Base-by-base conservation (phyloP, 2,329 filamentous ascomycete genomes). In the Metarhizium robertsii region DNA sequence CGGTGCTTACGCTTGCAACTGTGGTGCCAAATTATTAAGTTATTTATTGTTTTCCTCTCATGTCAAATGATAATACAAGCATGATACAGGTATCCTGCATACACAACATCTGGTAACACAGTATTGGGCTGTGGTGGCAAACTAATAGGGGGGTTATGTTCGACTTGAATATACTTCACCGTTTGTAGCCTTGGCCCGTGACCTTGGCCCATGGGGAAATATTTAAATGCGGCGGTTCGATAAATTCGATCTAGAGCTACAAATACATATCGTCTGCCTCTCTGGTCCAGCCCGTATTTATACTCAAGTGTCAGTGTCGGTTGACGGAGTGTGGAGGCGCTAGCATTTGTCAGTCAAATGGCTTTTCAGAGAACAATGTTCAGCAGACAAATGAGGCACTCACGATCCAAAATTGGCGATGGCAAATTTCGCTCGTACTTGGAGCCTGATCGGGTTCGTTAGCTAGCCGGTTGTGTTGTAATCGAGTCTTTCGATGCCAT, bases 341-440 rank as follows among this genome's bases (percentile, higher is more conserved):
- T 59, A 16, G 38, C 29, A 32, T 38, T 11, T 18, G 8, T 51
- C 16, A 38, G 49, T 38, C 3, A 38, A 18, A 6, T 11, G 10
- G 13, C 5, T 48, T 47, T 6, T 29, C 4, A 51, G 38, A 14
- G 13, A 40, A 16, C 11, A 16, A 18, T 45, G n/a, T 16, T 18
- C n/a, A 6, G n/a, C 8, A 45, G 25, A 25, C 32, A 42, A 14
- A 42, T 40, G 43, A 29, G 16, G 40, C 14, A 82, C 90, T 80
- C 76, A 96, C 92, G 85, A 60, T 90, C 87, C 57, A 95, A 77
- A 62, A 86, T 85, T 38, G 86, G 91, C 56, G 83, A 81, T 38
- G 90, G 89, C 54, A 97, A 71, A 73, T 99, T 99, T 70, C 94
- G 83, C 75, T 97, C 94, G 73, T 88, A 97, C 80, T 97, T 97